Conservation (phyloP, 2,329 filamentous ascomycete genomes). For the Aspergillus latus region DNA sequence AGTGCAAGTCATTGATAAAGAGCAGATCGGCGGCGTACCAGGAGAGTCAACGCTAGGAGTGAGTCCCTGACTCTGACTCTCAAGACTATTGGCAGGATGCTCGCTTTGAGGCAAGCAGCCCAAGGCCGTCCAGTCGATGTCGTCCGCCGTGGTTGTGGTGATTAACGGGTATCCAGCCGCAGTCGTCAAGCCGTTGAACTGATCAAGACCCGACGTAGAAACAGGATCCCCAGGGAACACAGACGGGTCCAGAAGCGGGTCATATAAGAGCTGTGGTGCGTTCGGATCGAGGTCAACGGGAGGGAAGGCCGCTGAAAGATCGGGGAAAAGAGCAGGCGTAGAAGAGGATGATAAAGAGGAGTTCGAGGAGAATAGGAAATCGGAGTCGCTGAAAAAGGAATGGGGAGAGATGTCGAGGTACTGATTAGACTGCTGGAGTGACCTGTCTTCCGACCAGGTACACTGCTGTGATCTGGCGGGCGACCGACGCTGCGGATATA, state of each 20-base stretch:
- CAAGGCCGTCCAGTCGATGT: constrained; percentile 12
- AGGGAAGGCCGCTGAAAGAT: constrained; percentile 15
- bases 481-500: constrained; percentile 8
- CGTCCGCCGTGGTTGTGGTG: background rate
- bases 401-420: constrained; percentile 5
- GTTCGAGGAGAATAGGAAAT: background rate
- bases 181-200: background rate
- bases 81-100: constrained; percentile 3
- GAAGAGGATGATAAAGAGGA: constrained; percentile 4
- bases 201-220: background rate
- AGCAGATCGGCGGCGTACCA: background rate
- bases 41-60: constrained; percentile 6
- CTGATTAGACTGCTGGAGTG: background rate
- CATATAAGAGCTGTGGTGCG: constrained; percentile 12
- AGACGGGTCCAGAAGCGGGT: constrained; percentile 2
- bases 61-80: background rate
- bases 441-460: constrained; percentile 3
- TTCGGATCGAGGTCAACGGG: constrained; percentile 10
- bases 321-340: background rate
- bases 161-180: constrained; percentile 7
- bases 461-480: constrained; percentile 11
- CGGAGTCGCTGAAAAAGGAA: constrained; percentile 6
- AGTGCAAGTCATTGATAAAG: background rate
- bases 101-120: constrained; percentile 8
- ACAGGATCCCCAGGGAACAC: constrained; percentile 8